Evolutionary conservation across 208 protist genomes (phyloP).

Genomic region (Leishmania martiniquensis): DNA sequence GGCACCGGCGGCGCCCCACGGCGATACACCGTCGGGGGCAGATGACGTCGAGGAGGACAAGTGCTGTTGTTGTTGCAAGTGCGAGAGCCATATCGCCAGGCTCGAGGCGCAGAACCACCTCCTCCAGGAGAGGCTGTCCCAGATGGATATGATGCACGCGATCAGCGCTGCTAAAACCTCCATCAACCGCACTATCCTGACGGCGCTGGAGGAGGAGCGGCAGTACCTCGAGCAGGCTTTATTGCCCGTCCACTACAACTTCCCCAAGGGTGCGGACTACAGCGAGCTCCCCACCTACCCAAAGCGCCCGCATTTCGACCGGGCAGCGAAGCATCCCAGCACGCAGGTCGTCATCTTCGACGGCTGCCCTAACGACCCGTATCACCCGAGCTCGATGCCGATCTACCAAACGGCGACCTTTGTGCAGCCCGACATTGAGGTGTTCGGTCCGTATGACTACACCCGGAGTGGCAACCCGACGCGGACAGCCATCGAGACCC

Average conservation of each 20-base stretch:
- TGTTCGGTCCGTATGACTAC: conserved; percentile 94
- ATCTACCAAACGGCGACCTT: conserved; percentile 94
- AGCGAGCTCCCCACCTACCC: conserved; percentile 76
- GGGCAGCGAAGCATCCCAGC: conserved; percentile 57
- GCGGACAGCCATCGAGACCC: conserved; percentile 88
- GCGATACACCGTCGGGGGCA: background rate
- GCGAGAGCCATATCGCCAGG: conserved; percentile 34
- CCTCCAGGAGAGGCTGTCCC: conserved; percentile 44
- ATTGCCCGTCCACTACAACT: conserved; percentile 43
- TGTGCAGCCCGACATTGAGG: conserved; percentile 82
- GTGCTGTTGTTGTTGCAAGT: conserved; percentile 23
- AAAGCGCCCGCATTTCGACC: conserved; percentile 76
- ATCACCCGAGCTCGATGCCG: conserved; percentile 87
- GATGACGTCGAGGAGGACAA: conserved; percentile 11
- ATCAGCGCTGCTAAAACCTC: conserved; percentile 48
- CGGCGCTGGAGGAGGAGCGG: conserved; percentile 59
- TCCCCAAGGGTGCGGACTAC: conserved; percentile 41
- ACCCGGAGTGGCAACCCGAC: conserved; percentile 95
- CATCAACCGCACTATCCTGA: conserved; percentile 43
- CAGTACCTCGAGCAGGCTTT: conserved; percentile 47
- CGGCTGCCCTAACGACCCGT: conserved; percentile 89
- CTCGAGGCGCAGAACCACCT: conserved; percentile 57
- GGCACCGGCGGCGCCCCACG: background rate
- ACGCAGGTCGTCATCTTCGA: conserved; percentile 88
- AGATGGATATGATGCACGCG: conserved; percentile 62